These are phyloP conservation scores for Chamaecyparis obtusa DNA, from an alignment of 75 land plant genomes.

Conservation along the genomic window DNA sequence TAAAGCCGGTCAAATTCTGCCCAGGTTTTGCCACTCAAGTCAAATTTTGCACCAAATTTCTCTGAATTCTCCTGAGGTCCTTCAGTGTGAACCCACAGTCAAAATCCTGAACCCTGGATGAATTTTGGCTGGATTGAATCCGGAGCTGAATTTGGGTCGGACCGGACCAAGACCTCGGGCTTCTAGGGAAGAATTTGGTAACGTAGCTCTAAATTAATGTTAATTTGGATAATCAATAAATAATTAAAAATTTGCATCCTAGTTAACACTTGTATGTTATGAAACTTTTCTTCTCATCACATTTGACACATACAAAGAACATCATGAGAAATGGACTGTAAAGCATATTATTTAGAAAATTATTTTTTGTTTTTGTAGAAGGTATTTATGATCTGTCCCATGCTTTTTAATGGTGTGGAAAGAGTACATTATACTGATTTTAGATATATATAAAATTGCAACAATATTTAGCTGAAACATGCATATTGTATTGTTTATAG, in stretches of 20 bases:
- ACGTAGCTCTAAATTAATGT: no score
- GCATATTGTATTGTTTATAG: conserved; percentile 29
- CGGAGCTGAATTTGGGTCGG: no score
- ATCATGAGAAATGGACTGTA: neutral
- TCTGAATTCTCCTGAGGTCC: no score
- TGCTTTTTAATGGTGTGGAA: neutral
- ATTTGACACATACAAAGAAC: neutral
- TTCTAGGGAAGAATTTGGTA: no score
- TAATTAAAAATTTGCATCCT: neutral
- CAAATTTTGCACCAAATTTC: no score
- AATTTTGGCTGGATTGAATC: no score
- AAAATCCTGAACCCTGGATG: no score
- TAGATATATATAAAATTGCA: neutral
- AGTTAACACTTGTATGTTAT: neutral
- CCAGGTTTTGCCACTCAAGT: no score
- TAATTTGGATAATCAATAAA: neutral
- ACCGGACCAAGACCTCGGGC: no score
- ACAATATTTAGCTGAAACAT: neutral
- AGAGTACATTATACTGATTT: neutral
- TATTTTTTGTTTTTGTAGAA: neutral
- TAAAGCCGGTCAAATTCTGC: no score
- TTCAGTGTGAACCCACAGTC: no score
- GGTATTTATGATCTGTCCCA: neutral
- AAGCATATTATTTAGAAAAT: neutral
- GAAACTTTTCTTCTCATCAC: neutral